phyloP scores from a whole-genome alignment of 257 asterid genomes.

The Rehmannia glutinosa region DNA sequence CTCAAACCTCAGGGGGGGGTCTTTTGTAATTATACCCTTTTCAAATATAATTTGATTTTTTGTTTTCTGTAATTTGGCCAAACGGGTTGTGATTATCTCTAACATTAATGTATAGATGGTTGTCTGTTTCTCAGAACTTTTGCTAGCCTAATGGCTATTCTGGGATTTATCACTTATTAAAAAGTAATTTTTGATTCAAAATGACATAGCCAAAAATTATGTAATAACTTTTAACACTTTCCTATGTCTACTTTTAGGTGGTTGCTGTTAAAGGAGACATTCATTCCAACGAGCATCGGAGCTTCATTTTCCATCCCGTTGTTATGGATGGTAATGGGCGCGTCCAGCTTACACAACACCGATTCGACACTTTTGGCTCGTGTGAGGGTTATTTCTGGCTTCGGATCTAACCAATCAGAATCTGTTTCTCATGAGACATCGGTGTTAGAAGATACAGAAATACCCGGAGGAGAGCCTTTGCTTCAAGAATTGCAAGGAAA shows the following conservation, averaged over 20 bases:
- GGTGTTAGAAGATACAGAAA: conserved; percentile 51
- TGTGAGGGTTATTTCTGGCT: conserved; percentile 55
- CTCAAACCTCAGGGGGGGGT: background rate
- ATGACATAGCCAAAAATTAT: too few relatives aligned
- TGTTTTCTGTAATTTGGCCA: too few relatives aligned
- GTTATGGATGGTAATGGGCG: conserved; percentile 96
- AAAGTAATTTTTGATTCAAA: too few relatives aligned
- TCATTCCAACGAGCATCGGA: conserved; percentile 74
- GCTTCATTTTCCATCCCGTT: conserved; percentile 38
- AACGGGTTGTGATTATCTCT: too few relatives aligned
- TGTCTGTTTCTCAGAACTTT: too few relatives aligned
- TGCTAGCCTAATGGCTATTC: too few relatives aligned
- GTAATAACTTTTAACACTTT: too few relatives aligned
- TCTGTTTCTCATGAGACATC: conserved; percentile 13
- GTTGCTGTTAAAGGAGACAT: conserved; percentile 47
- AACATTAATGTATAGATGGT: too few relatives aligned
- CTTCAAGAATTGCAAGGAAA: conserved; percentile 68
- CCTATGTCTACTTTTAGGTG: conserved; percentile 39
- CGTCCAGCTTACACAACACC: conserved; percentile 35
- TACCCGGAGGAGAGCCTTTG: conserved; percentile 58
- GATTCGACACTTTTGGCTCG: conserved; percentile 48
- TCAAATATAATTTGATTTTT: too few relatives aligned
- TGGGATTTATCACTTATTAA: too few relatives aligned
- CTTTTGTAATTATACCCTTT: too few relatives aligned
- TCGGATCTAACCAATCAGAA: conserved; percentile 28